Base-by-base conservation (phyloP, 441 rosid genomes). In the Cnidoscolus chayamansa region DNA sequence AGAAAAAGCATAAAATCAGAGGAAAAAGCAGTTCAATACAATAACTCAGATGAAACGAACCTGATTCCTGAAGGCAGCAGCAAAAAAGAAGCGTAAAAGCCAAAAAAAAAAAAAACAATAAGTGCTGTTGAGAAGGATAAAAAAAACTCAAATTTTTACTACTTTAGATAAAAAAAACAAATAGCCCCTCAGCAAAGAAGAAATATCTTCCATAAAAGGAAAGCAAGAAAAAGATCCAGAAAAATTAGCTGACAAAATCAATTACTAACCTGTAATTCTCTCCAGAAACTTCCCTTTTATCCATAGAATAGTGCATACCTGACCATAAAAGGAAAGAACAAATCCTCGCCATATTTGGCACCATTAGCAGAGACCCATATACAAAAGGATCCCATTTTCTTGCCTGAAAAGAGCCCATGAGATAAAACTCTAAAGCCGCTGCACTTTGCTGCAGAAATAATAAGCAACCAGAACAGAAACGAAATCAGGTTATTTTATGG, bases 261-360 rank as follows among this genome's bases (percentile, higher is more conserved):
- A 76, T 65, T 62, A 35, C 78, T 58, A n/a, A 78, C 79, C 81
- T 64, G 70, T 15, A 78, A 75, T 63, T 70, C 20, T 17, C 58
- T 54, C 56, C 62, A 47, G 64, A 77, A 54, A 56, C 63, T 59
- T 74, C 48, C 71, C 25, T 71, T 76, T 68, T 64, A 67, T 63
- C 67, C 20, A 71, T 68, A 63, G 78, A 65, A 74, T 71, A 67
- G 50, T 51, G 68, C n/a, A 51, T 17, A 76, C 60, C 68, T 72
- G 16, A 68, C 77, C 80, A 73, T 56, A 77, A 75, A 51, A 54
- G 84, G 83, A 71, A 84, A 81, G 74, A 73, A 32, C 20, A 62
- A 80, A 17, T 47, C 31, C 57, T 81, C 81, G 51, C 85, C 86
- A 76, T 76, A 67, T 74, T 62, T 60, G 64, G 72, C 10, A 60